phyloP scores from a whole-genome alignment of 805 yeast genomes.

The Candida ovalis region DNA sequence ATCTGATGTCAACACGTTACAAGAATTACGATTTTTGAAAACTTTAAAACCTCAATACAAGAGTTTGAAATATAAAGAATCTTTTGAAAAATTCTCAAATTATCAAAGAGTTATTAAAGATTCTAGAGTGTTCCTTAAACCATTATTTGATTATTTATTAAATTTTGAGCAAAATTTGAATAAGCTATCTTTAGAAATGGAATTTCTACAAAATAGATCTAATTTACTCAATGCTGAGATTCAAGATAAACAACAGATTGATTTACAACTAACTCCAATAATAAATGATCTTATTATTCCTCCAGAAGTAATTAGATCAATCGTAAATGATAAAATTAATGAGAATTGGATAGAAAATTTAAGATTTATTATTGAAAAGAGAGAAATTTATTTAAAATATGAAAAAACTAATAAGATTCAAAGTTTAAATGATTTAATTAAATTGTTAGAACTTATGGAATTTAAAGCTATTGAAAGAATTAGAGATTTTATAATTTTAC shows the following conservation, averaged over 20 bases:
- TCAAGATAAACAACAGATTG: conserved; percentile 43
- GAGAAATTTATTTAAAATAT: conserved; percentile 47
- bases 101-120: conserved; percentile 27
- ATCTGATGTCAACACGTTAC: conserved; percentile 13
- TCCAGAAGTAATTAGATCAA: conserved; percentile 58
- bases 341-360: conserved; percentile 65
- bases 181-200: conserved; percentile 57
- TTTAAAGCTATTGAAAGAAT: conserved; percentile 70
- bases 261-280: conserved; percentile 62
- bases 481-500: conserved; percentile 59
- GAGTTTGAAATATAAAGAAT: conserved; percentile 10
- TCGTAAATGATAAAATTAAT: conserved; percentile 55
- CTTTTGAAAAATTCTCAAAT: conserved; percentile 20
- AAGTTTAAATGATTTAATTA: conserved; percentile 22
- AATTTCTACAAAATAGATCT: conserved; percentile 53
- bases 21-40: conserved; percentile 21
- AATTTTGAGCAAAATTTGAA: conserved; percentile 57
- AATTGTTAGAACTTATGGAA: conserved; percentile 48
- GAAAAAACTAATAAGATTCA: conserved; percentile 12
- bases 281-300: conserved; percentile 74
- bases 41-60: conserved; percentile 14
- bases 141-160: conserved; percentile 49
- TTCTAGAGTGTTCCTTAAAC: conserved; percentile 38
- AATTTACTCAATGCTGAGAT: conserved; percentile 44
- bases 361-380: conserved; percentile 53